Evolutionary conservation across 805 yeast genomes (phyloP), one percentile per base, ranked within the genome.

Genomic region (Zygoascus biomembranicola): DNA sequence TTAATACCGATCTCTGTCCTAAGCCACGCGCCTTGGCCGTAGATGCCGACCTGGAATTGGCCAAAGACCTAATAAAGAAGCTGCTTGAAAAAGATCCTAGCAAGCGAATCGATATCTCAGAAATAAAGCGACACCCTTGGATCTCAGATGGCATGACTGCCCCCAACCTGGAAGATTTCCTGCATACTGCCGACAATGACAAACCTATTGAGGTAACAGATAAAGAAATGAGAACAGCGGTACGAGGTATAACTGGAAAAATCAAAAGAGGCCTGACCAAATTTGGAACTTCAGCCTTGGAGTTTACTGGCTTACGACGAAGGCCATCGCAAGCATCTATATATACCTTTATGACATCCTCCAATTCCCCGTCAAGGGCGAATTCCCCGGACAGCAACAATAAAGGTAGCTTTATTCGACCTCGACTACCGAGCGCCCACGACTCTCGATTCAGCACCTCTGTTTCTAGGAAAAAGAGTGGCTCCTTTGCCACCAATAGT

Each of bases 121-220:
- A 85, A 28, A 84, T 90, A 53, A 90, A 89, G 67, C 67, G 68
- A 8, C 96, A 92, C 68, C 86, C 88, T 1, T 90, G 95, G 71
- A 70, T 79, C 1, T 58, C 74, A 31, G 72, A 74, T 61, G 78
- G 74, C 47, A 64, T 79, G 56, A 58, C 69, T 6, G 55, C 60
- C 9, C 62, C 59, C 10, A 55, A 60, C 46, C 56, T 61, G 52
- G 65, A 61, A 47, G 52, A 49, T 23, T 68, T 71, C 59, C 32
- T 64, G 51, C 59, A 62, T 43, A 59, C 58, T 44, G 59, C 60
- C 37, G 66, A 66, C 43, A 61, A 60, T 43, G 65, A 63, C 32
- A 61, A 68, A 71, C 78, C 74, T 61, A 81, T 84, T 50, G 77
- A 77, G 39, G 83, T 85, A 8, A 75, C 84, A 1, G 77, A 74